Evolutionary conservation across 306 rosid species (phyloP).

Genomic region (Vicia villosa): DNA sequence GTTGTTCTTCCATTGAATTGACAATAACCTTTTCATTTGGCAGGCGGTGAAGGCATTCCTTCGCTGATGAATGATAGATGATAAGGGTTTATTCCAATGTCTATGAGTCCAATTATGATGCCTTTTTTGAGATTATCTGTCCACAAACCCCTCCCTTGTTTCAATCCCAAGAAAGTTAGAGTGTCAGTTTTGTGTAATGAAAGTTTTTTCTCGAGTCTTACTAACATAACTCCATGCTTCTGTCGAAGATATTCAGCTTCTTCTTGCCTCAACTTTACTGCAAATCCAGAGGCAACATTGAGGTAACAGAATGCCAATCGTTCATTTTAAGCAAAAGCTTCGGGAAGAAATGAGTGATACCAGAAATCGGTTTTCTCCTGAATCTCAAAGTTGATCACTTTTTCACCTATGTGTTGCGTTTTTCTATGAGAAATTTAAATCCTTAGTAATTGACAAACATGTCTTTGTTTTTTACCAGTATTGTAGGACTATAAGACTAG

Average conservation of each 20-base stretch:
- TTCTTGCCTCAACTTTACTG: conserved; percentile 53
- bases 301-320: conserved; percentile 49
- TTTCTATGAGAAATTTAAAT: no score
- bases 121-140: conserved; percentile 58
- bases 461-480: no score
- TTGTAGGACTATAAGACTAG: no score
- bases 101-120: conserved; percentile 64
- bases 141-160: conserved; percentile 56
- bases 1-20: conserved; percentile 56
- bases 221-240: conserved; percentile 55
- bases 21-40: conserved; percentile 76
- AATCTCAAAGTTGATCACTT: no score
- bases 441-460: no score
- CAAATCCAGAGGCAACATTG: conserved; percentile 60
- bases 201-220: conserved; percentile 43
- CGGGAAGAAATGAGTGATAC: conserved; percentile 48
- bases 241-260: conserved; percentile 53
- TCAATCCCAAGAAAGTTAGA: conserved; percentile 67
- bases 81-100: conserved; percentile 56
- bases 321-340: conserved; percentile 3
- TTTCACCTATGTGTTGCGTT: no score
- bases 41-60: conserved; percentile 64
- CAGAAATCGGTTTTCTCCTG: no score
- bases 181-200: conserved; percentile 63
- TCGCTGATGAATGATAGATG: conserved; percentile 63